Base-by-base conservation (phyloP, 2,329 filamentous ascomycete genomes). In the Trematosphaeria pertusa region DNA sequence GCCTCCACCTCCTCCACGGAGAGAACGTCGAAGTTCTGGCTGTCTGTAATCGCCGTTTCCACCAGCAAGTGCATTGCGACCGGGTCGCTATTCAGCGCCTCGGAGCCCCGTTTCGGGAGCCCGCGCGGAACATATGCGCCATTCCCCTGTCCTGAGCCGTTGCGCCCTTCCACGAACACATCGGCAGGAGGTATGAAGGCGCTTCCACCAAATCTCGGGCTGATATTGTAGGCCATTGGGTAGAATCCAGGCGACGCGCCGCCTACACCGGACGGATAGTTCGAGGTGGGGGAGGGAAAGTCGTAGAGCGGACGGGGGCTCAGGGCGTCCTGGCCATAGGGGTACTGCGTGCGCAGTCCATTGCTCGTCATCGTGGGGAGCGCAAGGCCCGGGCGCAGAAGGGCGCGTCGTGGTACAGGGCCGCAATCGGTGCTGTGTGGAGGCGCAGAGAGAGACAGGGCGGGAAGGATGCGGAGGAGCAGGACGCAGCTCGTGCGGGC, bases 11-110 rank as follows among this genome's bases (percentile, higher is more conserved):
- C 92, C 68, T 96, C 91, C 59, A 93, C 89, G 0, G 92, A 90
- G 51, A 99, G 71, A 18, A 99, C 86, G 65, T 93, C 87, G 70
- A 87, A 99, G 60, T 86, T 78, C 65, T 86, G 87, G 75, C 91
- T 95, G 73, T 99, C 94, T 49, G 87, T 84, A 50, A 99, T 83
- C 15, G 94, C 94, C 15, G 91, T 97, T 76, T 97, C 93, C 52
- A 94, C 92, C 48, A 99, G 82, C 36, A 99, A 78, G 70, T 97
- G 95, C 69, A 96, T 86, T 61, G 91, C 88, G 34, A 99, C 80
- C 0, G 81, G 80, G 61, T 87, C 84, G 55, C 75, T 78, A 48
- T 67, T 62, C 30, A 70, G 54, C 24, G 56, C 50, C 8, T 65
- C 66, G 12, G 67, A 69, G 47, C 54, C 59, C 9, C 67, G 62